These are phyloP conservation scores for Monosporascus ibericus DNA, from an alignment of 2,329 filamentous ascomycete species.

Conservation along the genomic window DNA sequence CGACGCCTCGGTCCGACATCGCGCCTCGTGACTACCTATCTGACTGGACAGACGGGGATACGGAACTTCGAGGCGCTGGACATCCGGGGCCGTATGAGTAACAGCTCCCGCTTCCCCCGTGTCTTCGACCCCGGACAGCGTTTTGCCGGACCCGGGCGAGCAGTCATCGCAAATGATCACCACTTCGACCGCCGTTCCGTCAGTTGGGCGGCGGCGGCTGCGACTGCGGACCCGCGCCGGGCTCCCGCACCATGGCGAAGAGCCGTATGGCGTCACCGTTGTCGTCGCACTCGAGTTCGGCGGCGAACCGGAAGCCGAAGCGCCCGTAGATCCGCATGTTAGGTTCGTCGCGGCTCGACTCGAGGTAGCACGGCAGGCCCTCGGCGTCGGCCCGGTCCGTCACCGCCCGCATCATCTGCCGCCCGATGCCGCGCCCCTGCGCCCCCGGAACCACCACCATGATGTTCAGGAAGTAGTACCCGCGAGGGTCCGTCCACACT, in stretches of 20 bases:
- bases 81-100: too few relatives aligned
- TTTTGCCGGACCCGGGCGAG: too few relatives aligned
- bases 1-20: too few relatives aligned
- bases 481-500: constrained; percentile 59
- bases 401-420: constrained; percentile 57
- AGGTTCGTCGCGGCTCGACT: constrained; percentile 61
- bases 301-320: constrained; percentile 60
- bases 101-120: too few relatives aligned
- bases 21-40: too few relatives aligned
- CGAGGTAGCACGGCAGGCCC: constrained; percentile 61
- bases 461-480: constrained; percentile 74
- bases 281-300: constrained; percentile 58
- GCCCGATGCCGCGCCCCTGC: constrained; percentile 62
- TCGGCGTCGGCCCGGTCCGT: constrained; percentile 58
- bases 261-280: constrained; percentile 49
- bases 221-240: constrained; percentile 15
- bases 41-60: too few relatives aligned
- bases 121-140: too few relatives aligned
- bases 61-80: too few relatives aligned
- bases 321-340: constrained; percentile 66
- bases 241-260: constrained; percentile 41
- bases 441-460: constrained; percentile 60
- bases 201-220: constrained; percentile 4
- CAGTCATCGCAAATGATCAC: too few relatives aligned
- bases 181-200: too few relatives aligned